Conservation (phyloP, 352 stramenopile genomes). For the Phytophthora kernoviae region DNA sequence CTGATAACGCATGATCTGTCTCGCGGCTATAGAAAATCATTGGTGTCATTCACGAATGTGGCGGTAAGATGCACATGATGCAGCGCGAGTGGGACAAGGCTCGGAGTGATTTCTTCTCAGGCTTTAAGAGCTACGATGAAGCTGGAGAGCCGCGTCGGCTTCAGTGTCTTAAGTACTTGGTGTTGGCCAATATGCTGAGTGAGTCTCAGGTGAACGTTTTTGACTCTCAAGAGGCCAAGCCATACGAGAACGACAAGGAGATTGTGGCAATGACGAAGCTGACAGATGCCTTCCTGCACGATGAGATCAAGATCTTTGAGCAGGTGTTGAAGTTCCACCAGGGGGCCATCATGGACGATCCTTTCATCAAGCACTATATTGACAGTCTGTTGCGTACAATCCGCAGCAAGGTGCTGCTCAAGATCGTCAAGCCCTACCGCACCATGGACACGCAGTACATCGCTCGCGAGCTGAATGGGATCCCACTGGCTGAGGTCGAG, state of each 20-base stretch:
- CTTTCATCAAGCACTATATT: slow-evolving; percentile 96
- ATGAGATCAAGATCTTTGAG: slow-evolving; percentile 96
- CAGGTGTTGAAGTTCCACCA: slow-evolving; percentile 87
- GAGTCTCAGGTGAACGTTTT: slow-evolving; percentile 96
- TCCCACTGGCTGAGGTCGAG: slow-evolving; percentile 92
- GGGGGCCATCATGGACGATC: slow-evolving; percentile 93
- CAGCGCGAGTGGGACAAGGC: slow-evolving; percentile 93
- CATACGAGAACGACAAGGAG: slow-evolving; percentile 95
- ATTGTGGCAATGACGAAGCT: slow-evolving; percentile 96
- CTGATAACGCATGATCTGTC: neutral
- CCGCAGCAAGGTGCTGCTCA: slow-evolving; percentile 94
- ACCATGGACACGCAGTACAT: slow-evolving; percentile 94
- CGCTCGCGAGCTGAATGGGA: slow-evolving; percentile 91
- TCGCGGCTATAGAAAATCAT: slow-evolving; percentile 81
- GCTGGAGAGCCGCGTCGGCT: slow-evolving; percentile 92
- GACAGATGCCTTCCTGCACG: slow-evolving; percentile 93
- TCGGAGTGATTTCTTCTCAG: slow-evolving; percentile 94
- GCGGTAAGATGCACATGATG: slow-evolving; percentile 97
- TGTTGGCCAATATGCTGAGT: slow-evolving; percentile 95
- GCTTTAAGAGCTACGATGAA: slow-evolving; percentile 97
- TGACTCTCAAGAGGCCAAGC: slow-evolving; percentile 92
- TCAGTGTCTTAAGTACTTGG: slow-evolving; percentile 95
- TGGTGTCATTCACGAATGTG: slow-evolving; percentile 94
- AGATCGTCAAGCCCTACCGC: slow-evolving; percentile 94
- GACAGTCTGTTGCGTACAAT: slow-evolving; percentile 94